A percentile compares a stretch with the other conserved stretches of the same genome.
phyloP scores from a whole-genome alignment of 768 basidiomycete species.

The Trametopsis cervina region DNA sequence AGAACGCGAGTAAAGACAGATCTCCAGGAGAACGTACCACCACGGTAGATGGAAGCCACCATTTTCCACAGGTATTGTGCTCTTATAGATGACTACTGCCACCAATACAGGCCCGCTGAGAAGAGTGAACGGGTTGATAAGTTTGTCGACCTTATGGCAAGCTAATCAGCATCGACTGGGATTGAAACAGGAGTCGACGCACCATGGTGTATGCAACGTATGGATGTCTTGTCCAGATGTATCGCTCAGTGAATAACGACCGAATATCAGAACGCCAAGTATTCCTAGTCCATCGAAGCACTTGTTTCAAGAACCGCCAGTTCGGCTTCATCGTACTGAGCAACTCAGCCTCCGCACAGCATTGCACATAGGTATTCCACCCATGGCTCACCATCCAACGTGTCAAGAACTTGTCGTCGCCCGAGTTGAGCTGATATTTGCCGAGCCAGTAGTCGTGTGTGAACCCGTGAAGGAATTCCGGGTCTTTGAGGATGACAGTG shows the following conservation, averaged over 20 bases:
- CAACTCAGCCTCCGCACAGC: slow-evolving; percentile 79
- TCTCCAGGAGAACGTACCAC: slow-evolving; percentile 46
- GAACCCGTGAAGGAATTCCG: slow-evolving; percentile 88
- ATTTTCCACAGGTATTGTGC: slow-evolving; percentile 54
- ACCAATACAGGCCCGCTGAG: slow-evolving; percentile 81
- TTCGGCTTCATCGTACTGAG: slow-evolving; percentile 94
- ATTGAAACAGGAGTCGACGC: slow-evolving; percentile 18
- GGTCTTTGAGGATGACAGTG: slow-evolving; percentile 91
- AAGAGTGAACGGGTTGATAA: slow-evolving; percentile 82
- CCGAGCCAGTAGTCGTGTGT: slow-evolving; percentile 92
- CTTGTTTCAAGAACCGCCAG: slow-evolving; percentile 94
- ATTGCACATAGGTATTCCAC: slow-evolving; percentile 92
- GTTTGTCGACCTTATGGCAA: slow-evolving; percentile 62
- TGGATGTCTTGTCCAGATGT: slow-evolving; percentile 85
- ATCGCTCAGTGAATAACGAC: slow-evolving; percentile 80
- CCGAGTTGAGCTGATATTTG: slow-evolving; percentile 92
- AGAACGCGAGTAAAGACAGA: neutral
- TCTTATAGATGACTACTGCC: slow-evolving; percentile 69
- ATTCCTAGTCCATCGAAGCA: slow-evolving; percentile 88
- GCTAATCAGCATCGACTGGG: slow-evolving; percentile 4
- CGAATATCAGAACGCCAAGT: slow-evolving; percentile 90
- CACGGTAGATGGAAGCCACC: slow-evolving; percentile 79
- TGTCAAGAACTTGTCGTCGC: slow-evolving; percentile 92
- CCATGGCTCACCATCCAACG: slow-evolving; percentile 96
- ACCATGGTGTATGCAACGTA: slow-evolving; percentile 87